Conservation (phyloP, 495 filamentous ascomycete genomes). For the Usnea hakonensis region DNA sequence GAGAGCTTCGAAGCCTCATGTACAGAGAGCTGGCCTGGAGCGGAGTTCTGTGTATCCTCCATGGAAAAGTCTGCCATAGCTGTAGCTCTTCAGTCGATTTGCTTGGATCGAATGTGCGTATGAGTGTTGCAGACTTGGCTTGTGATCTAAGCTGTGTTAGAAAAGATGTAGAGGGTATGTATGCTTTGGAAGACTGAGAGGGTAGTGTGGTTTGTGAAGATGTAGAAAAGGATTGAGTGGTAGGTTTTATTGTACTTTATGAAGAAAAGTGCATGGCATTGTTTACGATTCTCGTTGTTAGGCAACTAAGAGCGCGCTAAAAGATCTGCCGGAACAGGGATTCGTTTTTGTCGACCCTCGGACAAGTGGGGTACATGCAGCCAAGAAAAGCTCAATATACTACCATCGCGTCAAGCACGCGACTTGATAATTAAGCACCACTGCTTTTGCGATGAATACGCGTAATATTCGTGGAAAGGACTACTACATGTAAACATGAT, state of each 20-base stretch:
- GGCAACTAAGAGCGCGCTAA: slow-evolving; percentile 6
- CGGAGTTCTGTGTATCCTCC: slow-evolving; percentile 68
- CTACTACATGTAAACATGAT: slow-evolving; percentile 29
- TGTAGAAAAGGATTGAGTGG: background rate
- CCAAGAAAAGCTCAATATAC: background rate
- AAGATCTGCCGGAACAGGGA: background rate
- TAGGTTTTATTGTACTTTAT: slow-evolving; percentile 6
- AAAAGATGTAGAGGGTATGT: background rate
- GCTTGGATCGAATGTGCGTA: background rate
- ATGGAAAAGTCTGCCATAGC: slow-evolving; percentile 53
- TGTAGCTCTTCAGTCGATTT: background rate
- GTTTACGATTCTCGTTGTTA: slow-evolving; percentile 14
- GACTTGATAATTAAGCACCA: background rate
- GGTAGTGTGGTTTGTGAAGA: background rate
- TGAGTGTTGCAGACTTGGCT: background rate
- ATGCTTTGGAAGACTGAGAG: background rate
- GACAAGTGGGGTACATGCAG: background rate
- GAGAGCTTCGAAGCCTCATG: slow-evolving; percentile 53
- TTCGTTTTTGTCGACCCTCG: background rate
- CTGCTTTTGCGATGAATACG: background rate
- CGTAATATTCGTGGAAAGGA: background rate
- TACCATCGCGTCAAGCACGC: slow-evolving; percentile 7
- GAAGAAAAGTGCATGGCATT: slow-evolving; percentile 4
- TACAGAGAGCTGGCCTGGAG: slow-evolving; percentile 47
- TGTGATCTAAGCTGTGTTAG: background rate